These are phyloP conservation scores for Gossypium bickii DNA, from an alignment of 345 rosid species.

Conservation along the genomic window DNA sequence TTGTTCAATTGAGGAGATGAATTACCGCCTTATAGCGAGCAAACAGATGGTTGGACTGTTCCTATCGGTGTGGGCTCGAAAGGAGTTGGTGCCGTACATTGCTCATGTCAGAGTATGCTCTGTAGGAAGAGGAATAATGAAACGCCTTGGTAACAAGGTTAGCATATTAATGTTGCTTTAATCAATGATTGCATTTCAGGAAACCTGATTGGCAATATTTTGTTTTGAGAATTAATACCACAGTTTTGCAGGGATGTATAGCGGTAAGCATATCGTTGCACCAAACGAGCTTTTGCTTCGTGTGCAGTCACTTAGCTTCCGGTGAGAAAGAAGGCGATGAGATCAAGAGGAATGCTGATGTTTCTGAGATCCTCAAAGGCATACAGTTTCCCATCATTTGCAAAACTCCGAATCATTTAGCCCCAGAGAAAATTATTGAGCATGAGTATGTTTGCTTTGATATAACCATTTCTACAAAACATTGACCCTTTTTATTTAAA, in stretches of 20 bases:
- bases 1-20: slow-evolving; percentile 27
- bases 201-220: no score
- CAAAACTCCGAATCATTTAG: slow-evolving; percentile 44
- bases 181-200: no score
- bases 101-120: slow-evolving; percentile 79
- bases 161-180: neutral
- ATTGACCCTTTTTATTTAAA: neutral
- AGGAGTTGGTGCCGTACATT: slow-evolving; percentile 73
- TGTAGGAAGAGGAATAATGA: slow-evolving; percentile 94
- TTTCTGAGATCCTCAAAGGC: slow-evolving; percentile 70
- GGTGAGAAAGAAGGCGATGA: slow-evolving; percentile 99
- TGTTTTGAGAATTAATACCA: neutral
- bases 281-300: slow-evolving; percentile 87
- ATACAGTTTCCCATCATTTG: slow-evolving; percentile 71
- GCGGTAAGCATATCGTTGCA: slow-evolving; percentile 87
- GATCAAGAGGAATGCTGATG: slow-evolving; percentile 81
- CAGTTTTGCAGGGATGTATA: slow-evolving; percentile 70
- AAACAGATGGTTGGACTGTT: slow-evolving; percentile 99
- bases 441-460: slow-evolving; percentile 59
- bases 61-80: slow-evolving; percentile 78
- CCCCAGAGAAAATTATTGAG: slow-evolving; percentile 65
- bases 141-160: slow-evolving; percentile 91
- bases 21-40: slow-evolving; percentile 58
- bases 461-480: neutral
- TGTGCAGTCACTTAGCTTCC: slow-evolving; percentile 90